Base-by-base conservation (phyloP, 2,329 filamentous ascomycete species). In the Diplodia seriata region DNA sequence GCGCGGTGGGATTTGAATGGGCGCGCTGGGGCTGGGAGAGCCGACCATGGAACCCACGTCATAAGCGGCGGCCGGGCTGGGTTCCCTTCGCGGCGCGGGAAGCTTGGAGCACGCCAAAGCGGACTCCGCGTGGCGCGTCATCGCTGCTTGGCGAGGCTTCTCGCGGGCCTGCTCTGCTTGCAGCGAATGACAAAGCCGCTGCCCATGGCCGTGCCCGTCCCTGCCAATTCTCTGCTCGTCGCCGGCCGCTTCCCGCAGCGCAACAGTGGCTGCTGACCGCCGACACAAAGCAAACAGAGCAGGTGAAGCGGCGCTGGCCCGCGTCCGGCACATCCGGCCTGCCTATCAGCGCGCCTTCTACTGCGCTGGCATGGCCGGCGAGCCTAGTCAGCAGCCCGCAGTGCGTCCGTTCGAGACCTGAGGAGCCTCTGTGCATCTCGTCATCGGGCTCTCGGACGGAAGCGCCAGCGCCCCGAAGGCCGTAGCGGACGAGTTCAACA, bases 41-140 rank as follows among this genome's bases (percentile, higher is more conserved):
- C 53, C 23, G 15, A 53, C 26, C 50, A 47, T 40, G 50, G 50
- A 33, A 47, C 33, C 53, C 57, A 62, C 57, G 57, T 62, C 57
- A 62, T 66, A 56, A 36, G 31, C 23, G n/a, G 33, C 36, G 38
- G 59, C 49, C 31, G 49, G 38, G 59, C 49, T n/a, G 49, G 49
- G 49, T 31, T 43, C 29, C 20, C 36, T 61, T 15, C 55, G 29
- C 23, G n/a, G 14, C 36, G 43, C 51, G 51, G 26, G 63, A 66
- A 49, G 63, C 49, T 53, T 66, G 63, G 63, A 51, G 40, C 54
- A 49, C 26, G 36, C 9, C 11, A 33, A 33, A 33, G 63, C 63
- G 38, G 63, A 36, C 31, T 56, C 63, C 51, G 63, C 38, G 51
- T 55, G 63, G 51, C 40, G 40, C 57, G 57, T 62, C 57, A 62